Evolutionary conservation across 2,329 filamentous ascomycete species (phyloP), one percentile per base, ranked within the genome.

Genomic region (Paraphoma sp.): DNA sequence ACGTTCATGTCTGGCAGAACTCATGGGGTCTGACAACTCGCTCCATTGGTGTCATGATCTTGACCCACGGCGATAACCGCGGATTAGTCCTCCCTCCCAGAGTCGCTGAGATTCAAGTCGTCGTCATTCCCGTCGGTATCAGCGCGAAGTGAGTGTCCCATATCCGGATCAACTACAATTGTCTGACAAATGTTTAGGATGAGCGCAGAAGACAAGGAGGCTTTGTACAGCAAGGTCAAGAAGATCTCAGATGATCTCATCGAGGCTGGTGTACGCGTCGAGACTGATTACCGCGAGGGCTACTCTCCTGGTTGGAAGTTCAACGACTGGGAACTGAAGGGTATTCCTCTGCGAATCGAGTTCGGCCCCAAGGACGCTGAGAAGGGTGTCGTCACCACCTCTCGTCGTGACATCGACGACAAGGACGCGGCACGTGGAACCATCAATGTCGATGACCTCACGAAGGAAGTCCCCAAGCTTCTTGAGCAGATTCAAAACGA

Each of bases 21-120:
- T 97, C 93, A 12, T 99, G 95, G 95, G 95, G 95, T 79, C 86
- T 99, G 59, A 98, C 94, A 1, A 99, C 95, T 52, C 92, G 95
- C 75, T 92, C 94, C 54, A 96, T 99, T 65, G 96, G 95, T 81
- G 93, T 98, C 76, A 98, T 98, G 94, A 91, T 97, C 72, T 95
- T 99, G 88, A 93, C 96, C 59, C 95, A 99, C 80, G 90, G 93
- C 71, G 95, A 99, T 76, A 90, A 99, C 81, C 94, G 94, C 79
- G 95, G 95, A 63, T 85, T 99, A 16, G 93, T 98, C 60, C 87
- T 98, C 50, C 95, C 95, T 74, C 95, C 95, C 41, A 87, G 93
- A 53, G 91, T 98, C 50, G 89, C 93, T 63, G 92, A 94, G 79
- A 84, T 89, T 61, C 95, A 99, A 79, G 87, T 88, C 44, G 85